Evolutionary conservation across 768 basidiomycete species (phyloP), one percentile per base, ranked within the genome.

Genomic region (Boletus subcaerulescens): DNA sequence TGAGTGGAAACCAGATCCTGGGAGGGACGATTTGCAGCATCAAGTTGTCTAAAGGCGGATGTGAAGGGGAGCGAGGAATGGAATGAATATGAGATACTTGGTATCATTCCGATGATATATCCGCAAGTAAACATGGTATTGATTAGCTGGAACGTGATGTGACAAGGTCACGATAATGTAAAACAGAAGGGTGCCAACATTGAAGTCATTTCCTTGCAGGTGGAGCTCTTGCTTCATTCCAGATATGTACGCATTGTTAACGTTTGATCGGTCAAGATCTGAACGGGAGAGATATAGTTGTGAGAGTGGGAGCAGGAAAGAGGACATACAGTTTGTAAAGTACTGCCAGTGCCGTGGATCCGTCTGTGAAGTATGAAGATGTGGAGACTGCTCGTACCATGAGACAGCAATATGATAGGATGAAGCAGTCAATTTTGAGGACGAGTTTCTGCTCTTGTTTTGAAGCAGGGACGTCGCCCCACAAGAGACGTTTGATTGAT

Each of bases 241-340:
- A 5, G 85, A 87, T n/a, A 87, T 84, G 67, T 87, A 89, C 12
- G 87, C 87, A 68, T 89, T 89, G 59, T 76, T 75, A 29, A 89
- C 73, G 67, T 87, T 87, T 32, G 85, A 84, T 52, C 85, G 73
- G 66, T 87, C 85, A 20, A 88, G 74, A 68, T 87, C 84, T 87
- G 58, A 7, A 12, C 5, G 7, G 46, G 5, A 29, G 40, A 3
- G 31, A 44, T 59, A 32, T 33, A 26, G 22, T 26, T 12, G 18
- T 1, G 3, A 22, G n/a, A 9, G 14, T 14, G 12, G 15, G 40
- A 8, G 12, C 22, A 7, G 8, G 15, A 20, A 4, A 36, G 13
- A 29, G 20, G 18, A 67, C 76, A 45, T 60, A 86, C 84, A 85
- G 56, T 86, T 87, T 20, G 81, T 81, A 58, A 86, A 86, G 67